These are phyloP conservation scores for Hymenoscyphus fructigenus DNA, from an alignment of 2,329 filamentous ascomycete species.

Conservation along the genomic window DNA sequence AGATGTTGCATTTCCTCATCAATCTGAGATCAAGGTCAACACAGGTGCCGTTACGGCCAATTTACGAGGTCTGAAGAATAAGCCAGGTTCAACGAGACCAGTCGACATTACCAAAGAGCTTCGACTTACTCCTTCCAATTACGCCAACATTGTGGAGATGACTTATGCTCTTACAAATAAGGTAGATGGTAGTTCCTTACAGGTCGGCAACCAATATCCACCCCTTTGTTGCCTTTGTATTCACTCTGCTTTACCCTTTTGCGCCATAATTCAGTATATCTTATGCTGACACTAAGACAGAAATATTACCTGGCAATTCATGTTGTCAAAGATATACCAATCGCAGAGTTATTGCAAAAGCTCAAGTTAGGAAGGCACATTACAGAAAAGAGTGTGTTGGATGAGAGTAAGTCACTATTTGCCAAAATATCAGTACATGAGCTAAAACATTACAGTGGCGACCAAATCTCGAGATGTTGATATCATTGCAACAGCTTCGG, in stretches of 20 bases:
- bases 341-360: constrained; percentile 67
- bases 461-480: constrained; percentile 82
- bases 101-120: constrained; percentile 84
- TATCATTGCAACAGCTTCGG: constrained; percentile 82
- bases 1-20: constrained; percentile 86
- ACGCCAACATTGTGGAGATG: constrained; percentile 76
- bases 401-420: constrained; percentile 64
- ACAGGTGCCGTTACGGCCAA: constrained; percentile 88
- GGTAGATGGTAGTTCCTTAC: constrained; percentile 49
- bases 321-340: constrained; percentile 70
- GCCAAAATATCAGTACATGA: not conserved
- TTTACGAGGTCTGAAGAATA: constrained; percentile 90
- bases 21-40: constrained; percentile 91
- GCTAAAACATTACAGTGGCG: constrained; percentile 56
- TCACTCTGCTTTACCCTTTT: constrained; percentile 15
- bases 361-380: constrained; percentile 71
- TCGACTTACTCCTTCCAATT: constrained; percentile 64
- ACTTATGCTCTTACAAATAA: constrained; percentile 91
- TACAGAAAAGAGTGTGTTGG: constrained; percentile 75
- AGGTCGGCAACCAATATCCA: constrained; percentile 29
- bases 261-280: constrained; percentile 17
- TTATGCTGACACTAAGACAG: constrained; percentile 43
- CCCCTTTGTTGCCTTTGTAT: constrained; percentile 16
- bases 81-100: constrained; percentile 89
- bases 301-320: constrained; percentile 72